Percentiles rank a stretch among this genome's conserved stretches.
Conservation (phyloP, 148 eudicot species). For the Arctostaphylos glauca region DNA sequence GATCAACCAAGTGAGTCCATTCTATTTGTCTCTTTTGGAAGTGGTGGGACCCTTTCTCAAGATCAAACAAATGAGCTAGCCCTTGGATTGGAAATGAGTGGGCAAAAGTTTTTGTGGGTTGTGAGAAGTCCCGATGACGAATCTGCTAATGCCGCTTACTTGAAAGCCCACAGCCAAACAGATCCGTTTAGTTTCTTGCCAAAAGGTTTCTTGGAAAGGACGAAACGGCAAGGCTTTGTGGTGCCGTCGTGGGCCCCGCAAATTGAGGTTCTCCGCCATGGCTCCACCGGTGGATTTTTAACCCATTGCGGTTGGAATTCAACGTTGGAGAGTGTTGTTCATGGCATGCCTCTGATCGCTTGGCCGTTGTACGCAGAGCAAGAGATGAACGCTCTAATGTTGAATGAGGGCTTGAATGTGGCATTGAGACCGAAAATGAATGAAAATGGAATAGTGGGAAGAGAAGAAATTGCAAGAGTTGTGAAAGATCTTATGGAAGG, state of each 20-base stretch:
- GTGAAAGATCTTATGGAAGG: not conserved
- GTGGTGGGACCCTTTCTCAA: conserved; percentile 46
- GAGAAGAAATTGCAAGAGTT: not conserved
- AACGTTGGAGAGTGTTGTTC: too few relatives aligned
- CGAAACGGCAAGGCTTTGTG: conserved; percentile 21
- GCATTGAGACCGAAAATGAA: not conserved
- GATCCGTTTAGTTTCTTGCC: conserved; percentile 34
- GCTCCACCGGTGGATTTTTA: not conserved
- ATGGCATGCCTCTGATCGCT: too few relatives aligned
- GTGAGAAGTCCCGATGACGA: conserved; percentile 38
- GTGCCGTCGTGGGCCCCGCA: not conserved
- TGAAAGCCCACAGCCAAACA: not conserved
- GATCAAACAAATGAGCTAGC: conserved; percentile 47
- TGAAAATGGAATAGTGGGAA: not conserved
- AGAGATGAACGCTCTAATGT: not conserved
- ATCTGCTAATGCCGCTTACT: conserved; percentile 17
- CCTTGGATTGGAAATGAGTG: conserved; percentile 52
- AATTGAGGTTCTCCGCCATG: not conserved
- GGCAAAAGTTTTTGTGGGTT: too few relatives aligned
- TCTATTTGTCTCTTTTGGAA: too few relatives aligned
- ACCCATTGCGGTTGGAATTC: not conserved
- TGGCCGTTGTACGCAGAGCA: not conserved
- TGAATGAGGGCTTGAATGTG: not conserved
- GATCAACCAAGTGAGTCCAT: too few relatives aligned
- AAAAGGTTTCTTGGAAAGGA: conserved; percentile 35